phyloP scores from a whole-genome alignment of 164 flowering plant genomes.

The Kalanchoe fedtschenkoi region DNA sequence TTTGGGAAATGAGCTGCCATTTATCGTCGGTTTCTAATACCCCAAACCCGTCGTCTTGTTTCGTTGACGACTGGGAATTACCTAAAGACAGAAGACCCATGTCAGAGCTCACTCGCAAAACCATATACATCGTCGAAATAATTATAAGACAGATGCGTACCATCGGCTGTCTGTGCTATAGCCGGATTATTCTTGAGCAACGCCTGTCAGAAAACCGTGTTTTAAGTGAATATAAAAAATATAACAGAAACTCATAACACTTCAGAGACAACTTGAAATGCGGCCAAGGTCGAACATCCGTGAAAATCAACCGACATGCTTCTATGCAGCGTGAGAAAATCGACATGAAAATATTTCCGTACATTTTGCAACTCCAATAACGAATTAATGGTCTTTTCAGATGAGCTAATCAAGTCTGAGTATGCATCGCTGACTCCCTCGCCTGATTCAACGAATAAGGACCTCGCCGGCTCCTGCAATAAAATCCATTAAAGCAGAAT shows the following conservation, averaged over 20 bases:
- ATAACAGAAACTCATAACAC: neutral
- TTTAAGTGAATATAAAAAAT: neutral
- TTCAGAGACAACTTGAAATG: neutral
- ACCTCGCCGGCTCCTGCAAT: conserved; percentile 59
- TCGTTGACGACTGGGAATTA: conserved; percentile 19
- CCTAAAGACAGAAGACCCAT: conserved; percentile 14
- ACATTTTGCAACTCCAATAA: conserved; percentile 77
- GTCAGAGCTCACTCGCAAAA: neutral
- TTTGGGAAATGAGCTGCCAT: conserved; percentile 55
- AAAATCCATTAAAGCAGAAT: neutral
- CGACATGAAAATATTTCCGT: neutral
- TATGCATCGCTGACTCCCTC: conserved; percentile 45
- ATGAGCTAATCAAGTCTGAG: conserved; percentile 48
- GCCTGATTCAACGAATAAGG: conserved; percentile 42
- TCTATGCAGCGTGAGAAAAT: neutral
- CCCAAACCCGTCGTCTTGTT: conserved; percentile 15
- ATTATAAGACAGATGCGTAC: conserved; percentile 21
- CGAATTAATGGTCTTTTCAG: conserved; percentile 59
- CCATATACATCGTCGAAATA: neutral
- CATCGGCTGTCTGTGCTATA: conserved; percentile 38
- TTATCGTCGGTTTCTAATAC: conserved; percentile 39
- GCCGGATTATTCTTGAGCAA: conserved; percentile 70
- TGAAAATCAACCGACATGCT: neutral
- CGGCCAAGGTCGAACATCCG: neutral
- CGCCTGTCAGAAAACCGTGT: conserved; percentile 36